Base-by-base conservation (phyloP, 495 filamentous ascomycete species). In the Acidiella bohemica region DNA sequence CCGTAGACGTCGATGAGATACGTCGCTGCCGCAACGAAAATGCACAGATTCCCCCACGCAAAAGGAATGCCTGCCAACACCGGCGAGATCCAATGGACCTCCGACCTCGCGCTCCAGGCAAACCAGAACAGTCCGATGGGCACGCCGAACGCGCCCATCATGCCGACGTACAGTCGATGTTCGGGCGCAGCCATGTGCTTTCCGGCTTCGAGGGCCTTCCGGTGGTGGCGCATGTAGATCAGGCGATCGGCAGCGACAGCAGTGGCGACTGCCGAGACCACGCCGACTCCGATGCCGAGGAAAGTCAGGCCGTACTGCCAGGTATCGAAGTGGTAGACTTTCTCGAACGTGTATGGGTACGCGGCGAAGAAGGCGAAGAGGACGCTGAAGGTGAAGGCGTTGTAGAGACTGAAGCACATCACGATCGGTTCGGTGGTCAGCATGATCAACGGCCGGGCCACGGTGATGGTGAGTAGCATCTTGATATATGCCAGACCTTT, bases 1-100 rank as follows among this genome's bases (percentile, higher is more conserved):
- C 67, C 65, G 44, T 81, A 81, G 0, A 67, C 63, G 39, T 83
- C 78, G 16, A 70, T 57, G 0, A 75, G 56, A 45, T 80, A 81
- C 11, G 50, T 23, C 16, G 29, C 23, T 32, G 35, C 20, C 2
- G 12, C 40, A 12, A 34, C 63, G 36, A 78, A 80, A 5, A 80
- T 56, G 43, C 60, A 64, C 4, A 81, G 48, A 53, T 77, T 80
- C 2, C 76, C 78, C 67, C 71, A 81, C 0, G 71, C 76, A 53
- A 84, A 82, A 1, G 76, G 63, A 18, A 78, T 57, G 5, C 73
- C 67, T 3, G 75, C 73, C 14, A 75, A 53, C 37, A 71, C 62
- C 0, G 67, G 66, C 34, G 66, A 53, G 42, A 72, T 70, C 68
- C 68, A 72, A 38, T 71, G 67, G 20, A 71, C 50, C 0, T 34